A percentile compares a stretch with the other conserved stretches of the same genome.
phyloP scores from a whole-genome alignment of 2,329 filamentous ascomycete species.

The Aspergillus hortae region DNA sequence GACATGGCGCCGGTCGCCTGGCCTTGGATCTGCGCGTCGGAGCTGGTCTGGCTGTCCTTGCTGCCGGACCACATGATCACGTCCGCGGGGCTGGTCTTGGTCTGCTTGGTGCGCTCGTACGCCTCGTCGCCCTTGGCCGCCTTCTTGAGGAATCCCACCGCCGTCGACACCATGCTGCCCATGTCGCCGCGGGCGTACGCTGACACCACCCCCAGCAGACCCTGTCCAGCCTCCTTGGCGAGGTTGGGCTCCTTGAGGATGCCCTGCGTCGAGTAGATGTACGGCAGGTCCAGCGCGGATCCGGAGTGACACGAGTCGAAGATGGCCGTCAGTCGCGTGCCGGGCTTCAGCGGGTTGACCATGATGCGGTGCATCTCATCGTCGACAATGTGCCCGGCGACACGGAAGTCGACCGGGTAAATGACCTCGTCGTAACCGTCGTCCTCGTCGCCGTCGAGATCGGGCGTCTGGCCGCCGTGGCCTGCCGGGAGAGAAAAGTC shows the following conservation, averaged over 20 bases:
- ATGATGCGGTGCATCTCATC: conserved; percentile 76
- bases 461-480: conserved; percentile 72
- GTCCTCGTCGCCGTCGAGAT: conserved; percentile 71
- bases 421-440: conserved; percentile 77
- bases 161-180: conserved; percentile 71
- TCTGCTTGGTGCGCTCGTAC: conserved; percentile 75
- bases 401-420: conserved; percentile 70
- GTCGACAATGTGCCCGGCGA: conserved; percentile 70
- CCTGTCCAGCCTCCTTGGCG: conserved; percentile 64
- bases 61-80: conserved; percentile 98
- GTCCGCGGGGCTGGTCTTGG: conserved; percentile 90
- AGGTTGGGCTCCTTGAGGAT: conserved; percentile 67
- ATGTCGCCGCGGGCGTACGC: conserved; percentile 83
- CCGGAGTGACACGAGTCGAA: conserved; percentile 68
- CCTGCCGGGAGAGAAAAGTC: conserved; percentile 43
- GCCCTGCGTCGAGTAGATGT: conserved; percentile 65
- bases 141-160: conserved; percentile 85
- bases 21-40: conserved; percentile 82
- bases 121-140: conserved; percentile 75
- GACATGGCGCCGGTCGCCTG: conserved; percentile 98
- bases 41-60: conserved; percentile 92
- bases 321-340: conserved; percentile 72
- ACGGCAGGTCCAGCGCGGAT: conserved; percentile 63
- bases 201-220: conserved; percentile 63
- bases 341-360: conserved; percentile 72